Conservation (phyloP, 1,139 yeast genomes). For the Oligophagozyma castellii region DNA sequence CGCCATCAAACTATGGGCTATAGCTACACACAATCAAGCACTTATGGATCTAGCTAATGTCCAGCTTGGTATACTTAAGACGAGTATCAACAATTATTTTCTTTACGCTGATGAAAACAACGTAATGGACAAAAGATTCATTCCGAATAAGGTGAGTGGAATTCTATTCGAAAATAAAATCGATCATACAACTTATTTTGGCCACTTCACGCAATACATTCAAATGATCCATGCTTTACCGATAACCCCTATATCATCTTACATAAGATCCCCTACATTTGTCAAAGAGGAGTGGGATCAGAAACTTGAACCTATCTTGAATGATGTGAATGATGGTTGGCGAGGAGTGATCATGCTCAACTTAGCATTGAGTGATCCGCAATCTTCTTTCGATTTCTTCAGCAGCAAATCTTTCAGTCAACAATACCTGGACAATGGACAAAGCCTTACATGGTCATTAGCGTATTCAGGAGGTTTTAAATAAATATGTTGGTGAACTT, state of each 20-base stretch:
- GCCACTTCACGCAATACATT: conserved; percentile 61
- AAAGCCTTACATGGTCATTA: conserved; percentile 79
- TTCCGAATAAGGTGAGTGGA: conserved; percentile 60
- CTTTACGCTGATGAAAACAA: conserved; percentile 36
- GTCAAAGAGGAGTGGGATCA: conserved; percentile 72
- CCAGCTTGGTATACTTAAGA: conserved; percentile 45
- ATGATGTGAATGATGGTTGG: conserved; percentile 65
- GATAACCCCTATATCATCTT: conserved; percentile 71
- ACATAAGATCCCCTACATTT: conserved; percentile 52
- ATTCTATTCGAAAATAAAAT: conserved; percentile 75
- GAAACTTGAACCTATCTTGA: conserved; percentile 35
- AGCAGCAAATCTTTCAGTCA: conserved; percentile 33
- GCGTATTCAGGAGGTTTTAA: conserved; percentile 50
- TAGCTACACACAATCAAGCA: conserved; percentile 37
- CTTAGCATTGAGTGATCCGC: conserved; percentile 64
- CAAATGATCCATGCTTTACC: conserved; percentile 97
- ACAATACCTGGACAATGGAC: conserved; percentile 71
- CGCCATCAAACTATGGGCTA: conserved; percentile 61
- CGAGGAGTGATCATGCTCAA: conserved; percentile 70
- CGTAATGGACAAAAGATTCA: conserved; percentile 38
- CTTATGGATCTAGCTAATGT: conserved; percentile 45
- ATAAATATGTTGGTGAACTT: no score
- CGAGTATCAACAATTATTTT: conserved; percentile 51
- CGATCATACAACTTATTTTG: conserved; percentile 87
- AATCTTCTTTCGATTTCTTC: conserved; percentile 55